Evolutionary conservation across 169 alveolate species (phyloP).

Genomic region (Babesia caballi): DNA sequence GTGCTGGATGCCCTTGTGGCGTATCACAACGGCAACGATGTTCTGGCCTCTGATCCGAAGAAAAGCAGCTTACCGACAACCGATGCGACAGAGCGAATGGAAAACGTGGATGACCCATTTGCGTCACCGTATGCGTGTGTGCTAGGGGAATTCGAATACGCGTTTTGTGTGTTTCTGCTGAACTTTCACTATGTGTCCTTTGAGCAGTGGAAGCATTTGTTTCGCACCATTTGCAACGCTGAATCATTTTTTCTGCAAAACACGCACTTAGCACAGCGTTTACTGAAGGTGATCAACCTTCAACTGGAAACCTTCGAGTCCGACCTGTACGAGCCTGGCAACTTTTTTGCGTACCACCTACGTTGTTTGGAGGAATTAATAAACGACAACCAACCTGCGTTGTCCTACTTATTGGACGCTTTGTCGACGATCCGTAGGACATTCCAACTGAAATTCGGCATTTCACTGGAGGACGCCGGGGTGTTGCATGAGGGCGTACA

Average conservation of each 20-base stretch:
- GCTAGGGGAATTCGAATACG: constrained; percentile 50
- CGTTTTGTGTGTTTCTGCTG: constrained; percentile 47
- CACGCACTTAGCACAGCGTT: not conserved
- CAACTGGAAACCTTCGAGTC: constrained; percentile 53
- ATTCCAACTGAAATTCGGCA: constrained; percentile 56
- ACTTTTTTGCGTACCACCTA: constrained; percentile 46
- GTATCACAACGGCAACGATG: not conserved
- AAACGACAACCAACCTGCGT: constrained; percentile 20
- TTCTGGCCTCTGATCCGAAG: not conserved
- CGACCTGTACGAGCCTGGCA: constrained; percentile 50
- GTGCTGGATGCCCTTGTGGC: constrained; percentile 28
- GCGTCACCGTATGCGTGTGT: constrained; percentile 8
- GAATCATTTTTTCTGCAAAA: constrained; percentile 22
- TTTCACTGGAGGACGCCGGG: constrained; percentile 29
- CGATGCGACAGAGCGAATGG: not conserved
- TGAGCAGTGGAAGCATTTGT: constrained; percentile 43
- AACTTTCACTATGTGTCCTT: constrained; percentile 42
- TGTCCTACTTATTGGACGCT: not conserved
- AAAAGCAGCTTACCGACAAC: not conserved
- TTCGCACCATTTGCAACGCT: constrained; percentile 49
- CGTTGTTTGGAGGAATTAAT: constrained; percentile 35
- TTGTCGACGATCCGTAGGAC: constrained; percentile 14
- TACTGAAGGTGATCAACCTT: constrained; percentile 17
- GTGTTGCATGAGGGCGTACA: constrained; percentile 9
- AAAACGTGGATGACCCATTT: not conserved